These are phyloP conservation scores for Cladobotryum protrusum DNA, from an alignment of 2,329 filamentous ascomycete genomes.

Conservation along the genomic window DNA sequence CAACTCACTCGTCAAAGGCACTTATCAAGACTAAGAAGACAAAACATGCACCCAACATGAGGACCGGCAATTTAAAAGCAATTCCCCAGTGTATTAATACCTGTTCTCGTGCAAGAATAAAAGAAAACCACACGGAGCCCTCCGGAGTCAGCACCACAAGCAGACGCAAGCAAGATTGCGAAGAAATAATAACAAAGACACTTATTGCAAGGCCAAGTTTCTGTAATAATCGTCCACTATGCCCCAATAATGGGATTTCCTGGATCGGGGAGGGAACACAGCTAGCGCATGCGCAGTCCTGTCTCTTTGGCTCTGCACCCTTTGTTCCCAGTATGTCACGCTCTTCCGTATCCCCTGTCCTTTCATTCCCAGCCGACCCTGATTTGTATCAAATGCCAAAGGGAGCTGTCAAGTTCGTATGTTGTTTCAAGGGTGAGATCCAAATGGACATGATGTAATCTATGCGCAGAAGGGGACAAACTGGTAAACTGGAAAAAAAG, in stretches of 20 bases:
- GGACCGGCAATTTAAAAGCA: neutral
- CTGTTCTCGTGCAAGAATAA: slow-evolving; percentile 12
- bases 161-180: slow-evolving; percentile 10
- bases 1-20: too few relatives aligned
- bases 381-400: slow-evolving; percentile 11
- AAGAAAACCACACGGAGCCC: slow-evolving; percentile 6
- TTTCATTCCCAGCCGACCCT: slow-evolving; percentile 11
- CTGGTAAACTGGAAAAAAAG: slow-evolving; percentile 17
- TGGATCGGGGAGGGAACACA: slow-evolving; percentile 10
- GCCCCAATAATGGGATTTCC: slow-evolving; percentile 1
- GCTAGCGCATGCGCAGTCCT: slow-evolving; percentile 8
- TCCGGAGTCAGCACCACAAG: slow-evolving; percentile 9
- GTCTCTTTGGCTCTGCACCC: slow-evolving; percentile 11
- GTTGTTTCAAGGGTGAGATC: slow-evolving; percentile 22
- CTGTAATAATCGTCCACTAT: slow-evolving; percentile 9
- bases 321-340: slow-evolving; percentile 9
- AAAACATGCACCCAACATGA: too few relatives aligned
- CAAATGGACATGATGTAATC: slow-evolving; percentile 30
- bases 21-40: too few relatives aligned
- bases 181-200: slow-evolving; percentile 14
- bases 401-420: slow-evolving; percentile 6
- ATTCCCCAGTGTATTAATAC: slow-evolving; percentile 15
- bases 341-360: slow-evolving; percentile 9
- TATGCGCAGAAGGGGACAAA: slow-evolving; percentile 26
- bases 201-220: slow-evolving; percentile 10